Evolutionary conservation across 352 stramenopile species (phyloP), one percentile per base, ranked within the genome.

Genomic region (Thraustochytrium sp.): DNA sequence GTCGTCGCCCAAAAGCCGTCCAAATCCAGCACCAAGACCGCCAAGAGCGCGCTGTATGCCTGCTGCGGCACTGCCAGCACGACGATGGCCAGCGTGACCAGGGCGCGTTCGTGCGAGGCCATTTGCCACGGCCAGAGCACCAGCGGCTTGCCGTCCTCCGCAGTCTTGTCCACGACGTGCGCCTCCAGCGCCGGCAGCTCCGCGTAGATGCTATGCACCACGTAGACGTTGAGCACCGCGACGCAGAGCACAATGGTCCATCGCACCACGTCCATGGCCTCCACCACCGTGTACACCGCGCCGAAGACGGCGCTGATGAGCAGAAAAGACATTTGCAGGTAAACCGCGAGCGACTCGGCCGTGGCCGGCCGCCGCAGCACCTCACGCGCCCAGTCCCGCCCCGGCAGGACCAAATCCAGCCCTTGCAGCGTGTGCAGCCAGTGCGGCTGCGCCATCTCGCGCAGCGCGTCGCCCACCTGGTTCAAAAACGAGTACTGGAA

Each of bases 381-480:
- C 1, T 31, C 59, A 16, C 40, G 59, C 8, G 37, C 3, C 62
- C 62, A 75, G 2, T 51, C 18, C 16, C 44, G 62, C 23, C 62
- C 62, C 26, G 62, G 62, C 51, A 75, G 23, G 0, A 53, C 62
- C 36, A 75, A 37, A n/a, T 75, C 62, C 23, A 75, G 40, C 1
- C 62, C 62, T 53, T 75, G 62, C 23, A 75, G n/a, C 1, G 62
- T 75, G 40, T 55, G 62, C 38, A 75, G 62, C 62, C 62, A 75
- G 62, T 75, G 62, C 38, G 62, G 62, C 44, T 75, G 62, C 18
- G 62, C 62, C 62, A 75, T 75, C n/a, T 75, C 62, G 38, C 62
- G 62, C 11, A 75, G 44, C 18, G 62, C 38, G 62, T 75, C 62
- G 38, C 62, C 62, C 11, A 75, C 44, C 31, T 75, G 62, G 31